phyloP scores from a whole-genome alignment of 495 filamentous ascomycete species.

The Aspergillus funiculosus region DNA sequence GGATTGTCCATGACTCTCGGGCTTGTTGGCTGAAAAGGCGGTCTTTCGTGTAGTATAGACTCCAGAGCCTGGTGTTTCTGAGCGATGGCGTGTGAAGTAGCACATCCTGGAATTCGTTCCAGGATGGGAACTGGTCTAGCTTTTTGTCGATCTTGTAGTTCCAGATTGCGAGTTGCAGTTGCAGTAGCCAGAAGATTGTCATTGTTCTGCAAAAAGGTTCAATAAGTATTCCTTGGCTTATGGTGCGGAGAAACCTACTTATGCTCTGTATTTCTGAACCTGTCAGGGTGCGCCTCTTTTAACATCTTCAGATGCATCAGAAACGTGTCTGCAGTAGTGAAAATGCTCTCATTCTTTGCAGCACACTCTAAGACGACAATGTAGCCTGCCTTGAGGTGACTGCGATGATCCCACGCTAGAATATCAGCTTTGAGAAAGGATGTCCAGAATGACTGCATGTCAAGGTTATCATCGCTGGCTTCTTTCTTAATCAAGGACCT shows the following conservation, averaged over 20 bases:
- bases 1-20: neutral
- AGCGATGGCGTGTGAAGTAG: neutral
- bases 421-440: slow-evolving; percentile 1
- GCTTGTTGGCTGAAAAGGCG: slow-evolving; percentile 4
- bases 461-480: neutral
- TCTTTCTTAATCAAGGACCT: slow-evolving; percentile 2
- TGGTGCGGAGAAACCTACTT: neutral
- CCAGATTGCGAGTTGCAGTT: slow-evolving; percentile 7
- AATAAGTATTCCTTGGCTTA: neutral
- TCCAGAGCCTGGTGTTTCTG: slow-evolving; percentile 3
- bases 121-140: neutral
- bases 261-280: slow-evolving; percentile 3
- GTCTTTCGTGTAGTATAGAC: slow-evolving; percentile 2
- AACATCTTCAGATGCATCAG: neutral
- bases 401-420: slow-evolving; percentile 2
- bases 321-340: slow-evolving; percentile 1
- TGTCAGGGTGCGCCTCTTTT: neutral
- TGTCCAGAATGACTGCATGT: neutral
- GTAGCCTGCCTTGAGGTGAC: slow-evolving; percentile 1
- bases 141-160: slow-evolving; percentile 7
- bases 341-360: neutral
- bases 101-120: slow-evolving; percentile 1
- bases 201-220: neutral
- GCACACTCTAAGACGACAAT: neutral
- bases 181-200: slow-evolving; percentile 12